Percentiles rank a stretch among this genome's conserved stretches.
phyloP scores from a whole-genome alignment of 805 yeast species.

The Metschnikowia orientalis region DNA sequence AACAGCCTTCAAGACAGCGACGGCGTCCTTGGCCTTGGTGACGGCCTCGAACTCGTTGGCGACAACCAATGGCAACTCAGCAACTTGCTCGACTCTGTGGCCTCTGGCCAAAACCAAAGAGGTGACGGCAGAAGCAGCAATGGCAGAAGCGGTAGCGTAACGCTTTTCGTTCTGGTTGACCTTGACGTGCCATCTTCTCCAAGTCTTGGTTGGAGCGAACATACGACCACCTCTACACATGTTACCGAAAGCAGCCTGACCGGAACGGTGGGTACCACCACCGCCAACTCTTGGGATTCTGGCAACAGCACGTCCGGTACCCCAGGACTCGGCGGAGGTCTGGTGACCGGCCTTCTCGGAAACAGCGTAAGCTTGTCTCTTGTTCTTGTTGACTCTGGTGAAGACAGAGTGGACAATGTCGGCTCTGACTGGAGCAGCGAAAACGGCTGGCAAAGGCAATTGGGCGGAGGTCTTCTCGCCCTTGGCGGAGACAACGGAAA shows the following conservation, averaged over 20 bases:
- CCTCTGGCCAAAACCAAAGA: slow-evolving; percentile 99
- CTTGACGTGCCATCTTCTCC: slow-evolving; percentile 99
- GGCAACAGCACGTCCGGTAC: slow-evolving; percentile 99
- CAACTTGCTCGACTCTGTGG: slow-evolving; percentile 97
- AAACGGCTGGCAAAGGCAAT: slow-evolving; percentile 95
- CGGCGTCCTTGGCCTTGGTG: slow-evolving; percentile 96
- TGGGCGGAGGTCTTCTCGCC: slow-evolving; percentile 85
- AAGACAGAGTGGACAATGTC: slow-evolving; percentile 98
- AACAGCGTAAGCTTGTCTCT: slow-evolving; percentile 99
- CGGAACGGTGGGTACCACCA: slow-evolving; percentile 99
- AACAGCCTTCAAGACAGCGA: slow-evolving; percentile 94
- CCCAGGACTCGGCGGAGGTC: slow-evolving; percentile 99
- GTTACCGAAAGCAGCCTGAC: slow-evolving; percentile 99
- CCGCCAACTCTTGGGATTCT: slow-evolving; percentile 99
- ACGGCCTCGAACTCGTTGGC: slow-evolving; percentile 88
- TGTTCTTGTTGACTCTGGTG: slow-evolving; percentile 98
- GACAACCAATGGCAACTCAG: slow-evolving; percentile 98
- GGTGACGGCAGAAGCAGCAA: slow-evolving; percentile 98
- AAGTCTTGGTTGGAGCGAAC: slow-evolving; percentile 99
- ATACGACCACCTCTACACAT: slow-evolving; percentile 99
- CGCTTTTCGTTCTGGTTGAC: slow-evolving; percentile 99
- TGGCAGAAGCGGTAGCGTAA: slow-evolving; percentile 99
- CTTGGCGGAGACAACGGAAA: slow-evolving; percentile 82
- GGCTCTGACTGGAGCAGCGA: slow-evolving; percentile 99
- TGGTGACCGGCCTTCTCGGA: slow-evolving; percentile 99